Percentiles rank a stretch among this genome's conserved stretches.
phyloP scores from a whole-genome alignment of 2,329 filamentous ascomycete genomes.

The Penicillium concentricum region DNA sequence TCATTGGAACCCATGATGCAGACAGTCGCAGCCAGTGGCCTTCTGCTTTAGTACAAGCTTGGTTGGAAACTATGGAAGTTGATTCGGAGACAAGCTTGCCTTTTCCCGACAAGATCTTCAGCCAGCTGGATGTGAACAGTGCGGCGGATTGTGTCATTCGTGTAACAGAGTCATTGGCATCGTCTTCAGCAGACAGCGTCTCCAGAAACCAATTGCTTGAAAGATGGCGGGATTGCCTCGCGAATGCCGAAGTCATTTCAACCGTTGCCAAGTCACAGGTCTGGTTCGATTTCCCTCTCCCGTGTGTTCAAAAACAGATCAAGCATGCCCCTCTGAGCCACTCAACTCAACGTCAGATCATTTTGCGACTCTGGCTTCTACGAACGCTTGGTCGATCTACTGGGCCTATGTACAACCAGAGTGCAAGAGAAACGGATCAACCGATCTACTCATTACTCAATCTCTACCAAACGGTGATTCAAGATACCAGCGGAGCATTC shows the following conservation, averaged over 20 bases:
- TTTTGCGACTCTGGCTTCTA: conserved; percentile 36
- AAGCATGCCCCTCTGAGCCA: conserved; percentile 1
- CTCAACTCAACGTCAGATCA: conserved; percentile 26
- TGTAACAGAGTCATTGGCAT: conserved; percentile 33
- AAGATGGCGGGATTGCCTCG: conserved; percentile 33
- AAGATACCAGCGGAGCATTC: conserved; percentile 20
- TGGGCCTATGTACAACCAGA: conserved; percentile 20
- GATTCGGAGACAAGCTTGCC: conserved; percentile 7
- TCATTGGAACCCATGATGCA: conserved; percentile 28
- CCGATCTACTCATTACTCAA: conserved; percentile 26
- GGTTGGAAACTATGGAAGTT: conserved; percentile 20
- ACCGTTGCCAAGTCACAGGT: conserved; percentile 23
- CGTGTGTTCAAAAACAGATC: conserved; percentile 3
- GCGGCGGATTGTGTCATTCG: conserved; percentile 30
- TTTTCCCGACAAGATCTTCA: conserved; percentile 23
- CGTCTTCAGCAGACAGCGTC: conserved; percentile 19
- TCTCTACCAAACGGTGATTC: conserved; percentile 26
- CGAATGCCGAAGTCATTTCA: conserved; percentile 18
- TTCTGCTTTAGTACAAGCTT: conserved; percentile 28
- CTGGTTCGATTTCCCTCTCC: conserved; percentile 27
- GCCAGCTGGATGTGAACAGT: conserved; percentile 23
- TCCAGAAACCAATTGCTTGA: conserved; percentile 23
- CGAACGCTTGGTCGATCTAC: conserved; percentile 26
- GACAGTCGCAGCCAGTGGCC: conserved; percentile 21
- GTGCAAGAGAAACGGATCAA: conserved; percentile 19